Conservation (phyloP, 208 protist species). For the Acanthamoeba triangularis region DNA sequence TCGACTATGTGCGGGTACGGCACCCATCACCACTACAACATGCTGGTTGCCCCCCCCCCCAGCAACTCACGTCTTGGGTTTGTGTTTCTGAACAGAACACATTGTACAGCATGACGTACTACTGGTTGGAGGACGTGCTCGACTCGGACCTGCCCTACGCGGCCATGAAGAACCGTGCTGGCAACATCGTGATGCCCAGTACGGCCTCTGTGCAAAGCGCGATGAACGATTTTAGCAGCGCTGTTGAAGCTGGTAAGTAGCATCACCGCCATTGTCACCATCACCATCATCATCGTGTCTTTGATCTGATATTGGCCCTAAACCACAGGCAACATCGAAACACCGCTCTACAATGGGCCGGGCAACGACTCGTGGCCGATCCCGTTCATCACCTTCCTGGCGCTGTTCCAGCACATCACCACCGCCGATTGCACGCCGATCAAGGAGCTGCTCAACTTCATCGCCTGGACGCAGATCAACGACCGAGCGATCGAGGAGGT, state of each 20-base stretch:
- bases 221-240: not conserved
- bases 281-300: not conserved
- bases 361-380: conserved; percentile 19
- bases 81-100: not conserved
- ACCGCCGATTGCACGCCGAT: conserved; percentile 2
- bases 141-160: not conserved
- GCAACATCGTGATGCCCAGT: conserved; percentile 7
- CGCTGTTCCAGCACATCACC: not conserved
- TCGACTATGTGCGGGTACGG: not conserved
- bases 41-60: too few relatives aligned
- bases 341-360: not conserved
- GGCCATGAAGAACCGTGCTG: not conserved
- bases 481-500: not conserved
- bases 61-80: not conserved
- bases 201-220: conserved; percentile 9
- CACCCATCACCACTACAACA: not conserved
- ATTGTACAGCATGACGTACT: conserved; percentile 9
- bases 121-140: conserved; percentile 31
- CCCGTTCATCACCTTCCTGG: conserved; percentile 22
- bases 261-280: not conserved
- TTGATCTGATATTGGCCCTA: not conserved
- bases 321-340: not conserved
- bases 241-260: not conserved
- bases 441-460: conserved; percentile 25
- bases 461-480: conserved; percentile 37